Percentiles rank a stretch among this genome's conserved stretches.
Evolutionary conservation across 768 basidiomycete genomes (phyloP).

Genomic region (Pleurotus salmoneostramineus): DNA sequence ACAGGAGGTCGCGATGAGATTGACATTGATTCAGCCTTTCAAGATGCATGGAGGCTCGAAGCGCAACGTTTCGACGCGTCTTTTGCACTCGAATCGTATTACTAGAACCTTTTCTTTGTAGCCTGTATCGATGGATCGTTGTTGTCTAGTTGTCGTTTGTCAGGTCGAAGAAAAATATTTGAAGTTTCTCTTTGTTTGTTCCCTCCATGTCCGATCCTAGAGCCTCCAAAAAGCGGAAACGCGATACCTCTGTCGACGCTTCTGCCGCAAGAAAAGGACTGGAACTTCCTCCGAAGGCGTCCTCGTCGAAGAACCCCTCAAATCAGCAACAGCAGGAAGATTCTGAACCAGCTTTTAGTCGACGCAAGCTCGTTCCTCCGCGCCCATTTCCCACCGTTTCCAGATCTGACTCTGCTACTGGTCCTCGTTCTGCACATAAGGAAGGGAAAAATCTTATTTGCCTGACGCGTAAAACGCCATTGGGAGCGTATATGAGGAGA

Average conservation of each 20-base stretch:
- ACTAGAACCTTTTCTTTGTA: too few relatives aligned
- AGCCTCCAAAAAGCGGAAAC: conserved; percentile 2
- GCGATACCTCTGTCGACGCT: not conserved
- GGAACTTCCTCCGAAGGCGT: not conserved
- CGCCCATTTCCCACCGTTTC: conserved; percentile 78
- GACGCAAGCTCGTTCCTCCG: conserved; percentile 58
- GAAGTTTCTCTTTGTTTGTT: conserved; percentile 13
- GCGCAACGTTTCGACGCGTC: too few relatives aligned
- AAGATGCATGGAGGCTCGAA: too few relatives aligned
- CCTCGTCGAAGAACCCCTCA: conserved; percentile 14
- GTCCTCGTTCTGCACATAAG: conserved; percentile 72
- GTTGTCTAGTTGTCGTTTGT: too few relatives aligned
- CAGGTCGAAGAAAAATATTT: too few relatives aligned
- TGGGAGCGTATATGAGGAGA: conserved; percentile 71
- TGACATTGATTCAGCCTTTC: too few relatives aligned
- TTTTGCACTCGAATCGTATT: too few relatives aligned
- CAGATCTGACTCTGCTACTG: conserved; percentile 71
- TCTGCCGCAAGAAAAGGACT: not conserved
- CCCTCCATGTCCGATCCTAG: conserved; percentile 10
- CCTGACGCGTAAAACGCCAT: conserved; percentile 68
- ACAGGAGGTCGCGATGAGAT: too few relatives aligned
- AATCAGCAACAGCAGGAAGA: conserved; percentile 34
- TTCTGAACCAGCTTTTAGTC: not conserved
- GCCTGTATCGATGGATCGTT: too few relatives aligned
- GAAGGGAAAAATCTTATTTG: conserved; percentile 84